Percentiles rank a stretch among this genome's conserved stretches.
These are phyloP conservation scores for Metschnikowia arizonensis DNA, from an alignment of 805 yeast species.

Conservation along the genomic window DNA sequence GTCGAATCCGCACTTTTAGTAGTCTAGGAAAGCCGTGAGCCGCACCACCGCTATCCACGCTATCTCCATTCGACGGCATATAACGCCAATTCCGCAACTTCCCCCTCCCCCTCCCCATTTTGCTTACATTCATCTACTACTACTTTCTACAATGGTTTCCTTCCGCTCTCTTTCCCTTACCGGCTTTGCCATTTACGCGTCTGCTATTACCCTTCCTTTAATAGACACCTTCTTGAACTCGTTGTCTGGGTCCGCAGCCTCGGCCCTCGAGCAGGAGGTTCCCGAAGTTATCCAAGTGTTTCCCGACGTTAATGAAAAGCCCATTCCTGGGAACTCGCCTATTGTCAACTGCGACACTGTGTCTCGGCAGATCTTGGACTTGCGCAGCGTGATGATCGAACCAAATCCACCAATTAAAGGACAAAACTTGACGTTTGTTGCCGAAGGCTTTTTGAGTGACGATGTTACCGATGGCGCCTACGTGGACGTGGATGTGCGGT, in stretches of 20 bases:
- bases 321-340: constrained; percentile 91
- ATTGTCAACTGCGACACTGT: constrained; percentile 68
- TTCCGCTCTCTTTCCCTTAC: constrained; percentile 14
- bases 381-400: constrained; percentile 53
- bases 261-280: constrained; percentile 4
- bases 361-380: constrained; percentile 58
- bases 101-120: background rate
- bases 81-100: constrained; percentile 2
- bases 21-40: background rate
- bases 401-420: constrained; percentile 94
- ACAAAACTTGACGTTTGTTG: constrained; percentile 72
- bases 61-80: constrained; percentile 1
- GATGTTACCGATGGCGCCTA: constrained; percentile 80
- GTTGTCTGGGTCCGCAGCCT: constrained; percentile 8
- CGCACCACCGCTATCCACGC: constrained; percentile 1
- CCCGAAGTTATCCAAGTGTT: constrained; percentile 12
- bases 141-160: constrained; percentile 12
- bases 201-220: constrained; percentile 15
- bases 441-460: constrained; percentile 57
- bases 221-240: constrained; percentile 13
- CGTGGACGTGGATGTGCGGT: constrained; percentile 88
- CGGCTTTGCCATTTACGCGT: constrained; percentile 12
- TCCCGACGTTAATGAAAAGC: constrained; percentile 44
- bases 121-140: background rate
- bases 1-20: background rate